Percentiles rank a stretch among this genome's conserved stretches.
Evolutionary conservation across 2,329 filamentous ascomycete genomes (phyloP).

Genomic region (Xylaria polymorpha): DNA sequence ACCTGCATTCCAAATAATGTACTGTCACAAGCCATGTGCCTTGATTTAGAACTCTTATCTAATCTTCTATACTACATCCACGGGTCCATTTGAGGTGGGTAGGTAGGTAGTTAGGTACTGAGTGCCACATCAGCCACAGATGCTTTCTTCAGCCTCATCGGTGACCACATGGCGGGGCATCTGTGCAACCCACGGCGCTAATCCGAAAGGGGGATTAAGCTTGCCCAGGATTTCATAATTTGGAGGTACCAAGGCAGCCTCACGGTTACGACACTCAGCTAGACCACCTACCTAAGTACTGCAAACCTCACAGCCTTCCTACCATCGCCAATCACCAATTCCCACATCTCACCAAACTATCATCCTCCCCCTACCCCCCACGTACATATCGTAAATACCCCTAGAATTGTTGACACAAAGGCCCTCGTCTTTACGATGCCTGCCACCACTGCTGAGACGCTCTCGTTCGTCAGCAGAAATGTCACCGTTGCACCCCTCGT

Average conservation of each 20-base stretch:
- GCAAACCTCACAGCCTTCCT: conserved; percentile 34
- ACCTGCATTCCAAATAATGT: conserved; percentile 33
- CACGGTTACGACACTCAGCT: conserved; percentile 44
- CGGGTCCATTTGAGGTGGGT: too few species aligned
- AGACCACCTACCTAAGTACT: too few species aligned
- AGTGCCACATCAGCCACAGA: conserved; percentile 34
- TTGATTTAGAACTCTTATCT: neutral
- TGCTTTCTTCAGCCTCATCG: conserved; percentile 25
- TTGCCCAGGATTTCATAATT: conserved; percentile 43
- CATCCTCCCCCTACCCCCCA: conserved; percentile 22
- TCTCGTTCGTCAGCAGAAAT: conserved; percentile 92
- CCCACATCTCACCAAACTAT: conserved; percentile 31
- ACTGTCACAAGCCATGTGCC: neutral
- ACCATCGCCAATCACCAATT: conserved; percentile 21
- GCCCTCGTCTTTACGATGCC: conserved; percentile 72
- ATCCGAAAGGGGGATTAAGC: conserved; percentile 45
- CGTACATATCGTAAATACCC: conserved; percentile 10
- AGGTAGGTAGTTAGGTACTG: too few species aligned
- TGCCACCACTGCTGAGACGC: conserved; percentile 94
- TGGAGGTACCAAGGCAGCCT: conserved; percentile 46
- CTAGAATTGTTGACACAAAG: conserved; percentile 3
- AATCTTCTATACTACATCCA: too few species aligned
- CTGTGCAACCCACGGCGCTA: conserved; percentile 39
- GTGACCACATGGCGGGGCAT: conserved; percentile 13
- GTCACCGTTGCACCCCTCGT: conserved; percentile 98